Evolutionary conservation across 345 rosid genomes (phyloP), one percentile per base, ranked within the genome.

Genomic region (Dovyalis caffra): DNA sequence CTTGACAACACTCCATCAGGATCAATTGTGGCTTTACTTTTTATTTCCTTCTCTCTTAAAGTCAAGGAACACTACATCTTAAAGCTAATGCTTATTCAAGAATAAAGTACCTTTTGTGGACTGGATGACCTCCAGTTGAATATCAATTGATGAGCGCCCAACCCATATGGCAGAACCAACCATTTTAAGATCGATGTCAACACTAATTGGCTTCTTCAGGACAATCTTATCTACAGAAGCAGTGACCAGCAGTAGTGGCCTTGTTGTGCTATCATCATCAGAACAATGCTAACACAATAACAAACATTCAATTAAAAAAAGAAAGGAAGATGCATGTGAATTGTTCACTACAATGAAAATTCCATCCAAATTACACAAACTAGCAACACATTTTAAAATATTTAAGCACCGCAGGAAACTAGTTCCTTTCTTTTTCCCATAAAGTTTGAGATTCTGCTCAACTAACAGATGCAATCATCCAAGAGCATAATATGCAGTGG

Each of bases 151-250:
- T 10, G 98, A 91, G 53, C 87, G 85, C 3, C 98, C 98, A 69
- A 93, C 94, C 98, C 94, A 93, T 78, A 88, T 85, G 32, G 82
- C 98, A 80, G 91, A 82, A 80, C 91, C 98, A 64, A 85, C 90
- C 29, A 86, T 88, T 80, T 88, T 88, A 65, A 93, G 91, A 83
- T 90, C 88, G 16, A 79, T 37, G 66, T 91, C 86, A 31, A 93
- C 92, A 68, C 88, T 85, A 43, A 93, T 87, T 0, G 97, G 90
- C 83, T 91, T 91, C 88, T 83, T 91, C 35, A 91, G 81, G 43
- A 88, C 93, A 69, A 93, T 91, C 86, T 83, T 87, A 78, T 93
- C 88, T n/a, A 91, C 98, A 21, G 98, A 88, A 72, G 97, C 98
- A 58, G 98, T 91, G 58, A 93, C 98, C 66, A 93, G 81, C 86